Evolutionary conservation across 805 yeast species (phyloP).

Genomic region (Candida patagonica): DNA sequence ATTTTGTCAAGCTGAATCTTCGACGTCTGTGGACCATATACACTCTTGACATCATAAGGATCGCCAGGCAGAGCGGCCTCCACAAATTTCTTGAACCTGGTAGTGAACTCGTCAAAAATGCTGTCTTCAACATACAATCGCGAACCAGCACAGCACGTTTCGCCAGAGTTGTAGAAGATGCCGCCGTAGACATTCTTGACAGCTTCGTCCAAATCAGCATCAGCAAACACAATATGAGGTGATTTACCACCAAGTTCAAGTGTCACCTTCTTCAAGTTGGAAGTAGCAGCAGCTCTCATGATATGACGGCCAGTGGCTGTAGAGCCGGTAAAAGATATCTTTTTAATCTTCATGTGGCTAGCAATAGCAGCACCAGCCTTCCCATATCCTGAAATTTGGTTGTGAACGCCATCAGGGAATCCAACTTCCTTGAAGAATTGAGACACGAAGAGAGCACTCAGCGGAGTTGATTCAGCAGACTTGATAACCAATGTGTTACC

Average conservation of each 20-base stretch:
- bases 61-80: constrained; percentile 46
- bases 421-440: constrained; percentile 55
- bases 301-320: constrained; percentile 80
- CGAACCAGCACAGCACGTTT: constrained; percentile 92
- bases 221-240: constrained; percentile 80
- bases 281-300: constrained; percentile 65
- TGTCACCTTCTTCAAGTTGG: constrained; percentile 76
- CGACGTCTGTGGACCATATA: constrained; percentile 90
- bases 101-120: constrained; percentile 64
- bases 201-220: constrained; percentile 72
- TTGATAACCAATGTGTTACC: constrained; percentile 69
- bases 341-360: constrained; percentile 56
- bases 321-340: constrained; percentile 92
- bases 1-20: constrained; percentile 67
- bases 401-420: constrained; percentile 67
- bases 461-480: constrained; percentile 70
- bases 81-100: constrained; percentile 44
- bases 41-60: constrained; percentile 64
- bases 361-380: constrained; percentile 60
- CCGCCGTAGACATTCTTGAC: constrained; percentile 67
- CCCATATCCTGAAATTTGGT: constrained; percentile 65
- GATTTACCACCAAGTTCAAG: constrained; percentile 96
- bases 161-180: constrained; percentile 90
- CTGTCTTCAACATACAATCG: constrained; percentile 81
- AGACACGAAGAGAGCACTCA: constrained; percentile 56